phyloP scores from a whole-genome alignment of 108 stramenopile species.

The Nannochloropsis salina region DNA sequence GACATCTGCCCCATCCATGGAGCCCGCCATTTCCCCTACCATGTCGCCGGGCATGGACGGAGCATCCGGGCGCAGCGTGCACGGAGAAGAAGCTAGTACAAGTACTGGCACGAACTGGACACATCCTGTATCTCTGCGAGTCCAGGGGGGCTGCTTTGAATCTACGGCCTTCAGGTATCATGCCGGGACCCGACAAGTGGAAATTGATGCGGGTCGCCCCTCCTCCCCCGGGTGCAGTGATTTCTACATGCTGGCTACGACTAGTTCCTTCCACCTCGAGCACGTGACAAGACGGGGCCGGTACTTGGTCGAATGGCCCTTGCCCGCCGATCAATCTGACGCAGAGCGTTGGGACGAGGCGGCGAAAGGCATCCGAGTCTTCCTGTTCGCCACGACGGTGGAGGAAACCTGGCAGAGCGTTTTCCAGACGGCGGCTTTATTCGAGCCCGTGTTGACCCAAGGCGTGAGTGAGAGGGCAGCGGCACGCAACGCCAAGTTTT shows the following conservation, averaged over 20 bases:
- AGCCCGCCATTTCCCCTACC: not conserved
- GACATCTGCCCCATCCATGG: not conserved
- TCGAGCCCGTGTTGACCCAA: not conserved
- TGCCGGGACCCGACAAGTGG: not conserved
- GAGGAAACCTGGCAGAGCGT: not conserved
- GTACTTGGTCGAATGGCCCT: not conserved
- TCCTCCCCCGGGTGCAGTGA: not conserved
- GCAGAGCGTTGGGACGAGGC: not conserved
- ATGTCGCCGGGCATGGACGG: not conserved
- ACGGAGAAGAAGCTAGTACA: not conserved
- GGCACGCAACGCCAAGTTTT: conserved; percentile 7
- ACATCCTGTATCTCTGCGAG: not conserved
- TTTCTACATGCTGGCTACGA: not conserved
- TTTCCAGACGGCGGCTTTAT: not conserved
- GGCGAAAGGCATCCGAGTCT: conserved; percentile 1
- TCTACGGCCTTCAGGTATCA: not conserved
- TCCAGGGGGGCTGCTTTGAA: not conserved
- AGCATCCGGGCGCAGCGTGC: not conserved
- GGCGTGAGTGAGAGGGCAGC: not conserved
- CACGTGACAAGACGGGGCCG: not conserved
- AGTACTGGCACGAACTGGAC: not conserved
- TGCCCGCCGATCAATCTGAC: not conserved
- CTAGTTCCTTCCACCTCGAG: not conserved
- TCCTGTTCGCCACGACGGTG: not conserved
- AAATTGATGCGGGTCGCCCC: not conserved